phyloP scores from a whole-genome alignment of 78 protist genomes.

The Tieghemostelium lacteum region DNA sequence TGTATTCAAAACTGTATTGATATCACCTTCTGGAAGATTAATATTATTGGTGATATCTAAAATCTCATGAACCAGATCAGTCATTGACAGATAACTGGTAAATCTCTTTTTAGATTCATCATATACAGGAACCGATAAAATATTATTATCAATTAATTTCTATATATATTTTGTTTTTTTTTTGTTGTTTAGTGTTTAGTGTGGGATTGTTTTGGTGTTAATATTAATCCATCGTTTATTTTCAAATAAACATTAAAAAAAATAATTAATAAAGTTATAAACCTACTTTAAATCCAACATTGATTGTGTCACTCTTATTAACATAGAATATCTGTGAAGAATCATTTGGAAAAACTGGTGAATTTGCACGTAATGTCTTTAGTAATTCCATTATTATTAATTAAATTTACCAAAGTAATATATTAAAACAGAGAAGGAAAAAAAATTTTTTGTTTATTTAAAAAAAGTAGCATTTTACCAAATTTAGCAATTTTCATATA shows the following conservation, averaged over 20 bases:
- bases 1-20: conserved; percentile 8
- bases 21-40: conserved; percentile 32
- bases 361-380: conserved; percentile 46
- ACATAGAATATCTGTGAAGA: not conserved
- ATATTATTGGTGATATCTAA: not conserved
- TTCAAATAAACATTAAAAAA: too few species aligned
- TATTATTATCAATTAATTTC: conserved; percentile 62
- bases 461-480: too few species aligned
- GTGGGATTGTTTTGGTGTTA: too few species aligned
- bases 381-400: conserved; percentile 53
- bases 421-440: too few species aligned
- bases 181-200: too few species aligned
- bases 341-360: conserved; percentile 72
- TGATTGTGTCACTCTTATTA: conserved; percentile 20
- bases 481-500: too few species aligned
- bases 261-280: too few species aligned
- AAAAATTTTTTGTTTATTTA: too few species aligned
- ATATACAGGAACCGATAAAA: conserved; percentile 68
- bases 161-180: too few species aligned
- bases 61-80: conserved; percentile 42
- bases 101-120: conserved; percentile 51
- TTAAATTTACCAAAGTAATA: not conserved
- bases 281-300: conserved; percentile 43
- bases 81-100: conserved; percentile 48
- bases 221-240: too few species aligned